Evolutionary conservation across 2,329 filamentous ascomycete species (phyloP).

Genomic region (Fusarium foetens): DNA sequence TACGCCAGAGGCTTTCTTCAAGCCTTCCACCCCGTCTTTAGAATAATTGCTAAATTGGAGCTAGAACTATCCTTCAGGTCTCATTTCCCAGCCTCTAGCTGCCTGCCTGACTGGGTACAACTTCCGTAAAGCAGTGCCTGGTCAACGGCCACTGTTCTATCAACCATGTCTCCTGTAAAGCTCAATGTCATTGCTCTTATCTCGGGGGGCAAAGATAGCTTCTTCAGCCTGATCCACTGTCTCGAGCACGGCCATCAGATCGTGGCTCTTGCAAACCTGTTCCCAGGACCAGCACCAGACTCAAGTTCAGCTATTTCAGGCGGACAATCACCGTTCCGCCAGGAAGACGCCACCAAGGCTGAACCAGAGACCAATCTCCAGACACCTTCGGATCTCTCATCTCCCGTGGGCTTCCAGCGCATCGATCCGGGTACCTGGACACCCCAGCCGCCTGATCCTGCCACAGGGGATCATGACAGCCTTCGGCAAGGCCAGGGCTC

Average conservation of each 20-base stretch:
- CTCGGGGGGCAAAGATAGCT: conserved; percentile 96
- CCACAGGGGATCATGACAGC: conserved; percentile 6
- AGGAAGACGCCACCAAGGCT: conserved; percentile 26
- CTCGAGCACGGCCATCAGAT: conserved; percentile 84
- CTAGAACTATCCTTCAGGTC: background rate
- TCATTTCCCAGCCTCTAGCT: conserved; percentile 16
- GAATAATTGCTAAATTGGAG: conserved; percentile 12
- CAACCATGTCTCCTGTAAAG: conserved; percentile 55
- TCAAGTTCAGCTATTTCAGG: conserved; percentile 12
- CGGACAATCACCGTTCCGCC: conserved; percentile 19
- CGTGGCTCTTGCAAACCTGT: conserved; percentile 88
- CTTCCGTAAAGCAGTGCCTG: background rate
- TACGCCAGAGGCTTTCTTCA: conserved; percentile 3
- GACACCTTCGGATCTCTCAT: conserved; percentile 9
- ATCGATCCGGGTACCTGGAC: conserved; percentile 38
- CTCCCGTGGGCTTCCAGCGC: conserved; percentile 36
- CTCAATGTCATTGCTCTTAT: conserved; percentile 89
- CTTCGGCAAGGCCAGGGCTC: conserved; percentile 7
- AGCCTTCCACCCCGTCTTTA: conserved; percentile 14
- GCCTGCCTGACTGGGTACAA: conserved; percentile 4
- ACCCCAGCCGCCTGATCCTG: conserved; percentile 15
- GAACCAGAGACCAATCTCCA: conserved; percentile 8
- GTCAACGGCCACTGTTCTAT: background rate
- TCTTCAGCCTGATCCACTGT: conserved; percentile 93
- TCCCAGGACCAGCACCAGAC: conserved; percentile 56